Evolutionary conservation across 179 eudicot genomes (phyloP), one percentile per base, ranked within the genome.

Genomic region (Carnegiea gigantea): DNA sequence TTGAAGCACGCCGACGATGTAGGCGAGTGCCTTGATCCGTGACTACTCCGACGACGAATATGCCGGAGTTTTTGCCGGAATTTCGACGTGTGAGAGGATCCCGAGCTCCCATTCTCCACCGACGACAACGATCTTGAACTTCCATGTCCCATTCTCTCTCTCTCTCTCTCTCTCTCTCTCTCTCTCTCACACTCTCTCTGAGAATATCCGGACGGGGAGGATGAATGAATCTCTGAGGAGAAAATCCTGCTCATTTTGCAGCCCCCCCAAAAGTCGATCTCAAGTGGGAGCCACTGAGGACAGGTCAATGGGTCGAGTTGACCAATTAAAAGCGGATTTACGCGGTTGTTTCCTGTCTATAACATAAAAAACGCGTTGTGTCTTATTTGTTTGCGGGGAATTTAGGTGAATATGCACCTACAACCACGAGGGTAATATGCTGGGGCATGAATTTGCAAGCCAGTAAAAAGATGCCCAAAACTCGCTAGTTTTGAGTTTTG

Each of bases 111-210:
- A 48, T 59, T 40, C 62, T 70, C 79, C 1, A 3, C 57, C 17
- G 57, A 51, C 57, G 57, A 51, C 57, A 17, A 70, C 9, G 90
- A 72, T 78, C 62, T 89, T 20, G 97, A 90, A 79, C 81, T 86
- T 81, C 86, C 89, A 30, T 88, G 89, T 6, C 97, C 95, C 93
- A 91, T 92, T 82, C 67, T 60, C 59, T 78, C 84, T 79, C 62
- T 65, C 71, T 3, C 48, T 48, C 75, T 38, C 38, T 5, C 57
- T 23, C 51, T 44, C 73, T 9, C 80, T 18, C 57, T 64, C 59
- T 62, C 73, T 21, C 59, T 26, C 33, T 2, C 2, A 1, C 33
- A 1, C 2, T 2, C 2, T 2, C 36, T 33, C 36, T 0, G 36
- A 33, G 36, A 33, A 33, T 33, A 33, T 33, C 53, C 17, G 23